These are phyloP conservation scores for Coemansia sp. DNA, from an alignment of 192 early-diverging fungal genomes.

Conservation along the genomic window DNA sequence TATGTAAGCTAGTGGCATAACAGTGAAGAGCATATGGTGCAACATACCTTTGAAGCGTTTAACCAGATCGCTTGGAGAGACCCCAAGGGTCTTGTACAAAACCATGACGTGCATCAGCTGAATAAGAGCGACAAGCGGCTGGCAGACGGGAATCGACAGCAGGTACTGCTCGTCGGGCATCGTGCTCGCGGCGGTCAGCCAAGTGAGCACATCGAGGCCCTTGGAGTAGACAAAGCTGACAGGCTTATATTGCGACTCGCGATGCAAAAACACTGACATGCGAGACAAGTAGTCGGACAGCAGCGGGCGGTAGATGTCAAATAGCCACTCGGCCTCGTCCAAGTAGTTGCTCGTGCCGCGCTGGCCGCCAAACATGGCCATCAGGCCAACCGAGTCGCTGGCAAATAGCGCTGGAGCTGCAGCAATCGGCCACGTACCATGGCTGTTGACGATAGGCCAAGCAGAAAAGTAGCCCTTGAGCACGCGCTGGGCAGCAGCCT, in stretches of 20 bases:
- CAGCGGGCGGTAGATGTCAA: conserved; percentile 71
- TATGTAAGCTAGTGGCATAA: background rate
- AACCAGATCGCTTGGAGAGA: conserved; percentile 52
- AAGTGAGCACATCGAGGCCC: conserved; percentile 74
- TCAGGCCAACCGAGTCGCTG: conserved; percentile 55
- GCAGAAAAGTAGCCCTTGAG: conserved; percentile 29
- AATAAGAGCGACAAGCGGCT: conserved; percentile 84
- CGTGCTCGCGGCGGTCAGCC: conserved; percentile 68
- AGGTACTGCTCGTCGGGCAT: conserved; percentile 72
- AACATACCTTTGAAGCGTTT: conserved; percentile 35
- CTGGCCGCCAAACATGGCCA: conserved; percentile 95
- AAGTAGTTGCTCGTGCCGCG: conserved; percentile 84
- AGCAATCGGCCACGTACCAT: background rate
- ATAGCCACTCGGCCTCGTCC: conserved; percentile 73
- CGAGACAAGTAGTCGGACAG: conserved; percentile 68
- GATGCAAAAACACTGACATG: conserved; percentile 66
- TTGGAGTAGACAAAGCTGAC: conserved; percentile 59
- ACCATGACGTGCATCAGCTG: conserved; percentile 82
- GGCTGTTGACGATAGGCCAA: conserved; percentile 9
- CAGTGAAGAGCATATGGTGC: background rate
- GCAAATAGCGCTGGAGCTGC: conserved; percentile 19
- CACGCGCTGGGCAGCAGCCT: conserved; percentile 7
- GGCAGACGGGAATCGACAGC: conserved; percentile 69
- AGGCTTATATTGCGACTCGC: conserved; percentile 57
- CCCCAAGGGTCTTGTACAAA: conserved; percentile 61